Evolutionary conservation across 2,329 filamentous ascomycete genomes (phyloP).

Genomic region (Calonectria montana): DNA sequence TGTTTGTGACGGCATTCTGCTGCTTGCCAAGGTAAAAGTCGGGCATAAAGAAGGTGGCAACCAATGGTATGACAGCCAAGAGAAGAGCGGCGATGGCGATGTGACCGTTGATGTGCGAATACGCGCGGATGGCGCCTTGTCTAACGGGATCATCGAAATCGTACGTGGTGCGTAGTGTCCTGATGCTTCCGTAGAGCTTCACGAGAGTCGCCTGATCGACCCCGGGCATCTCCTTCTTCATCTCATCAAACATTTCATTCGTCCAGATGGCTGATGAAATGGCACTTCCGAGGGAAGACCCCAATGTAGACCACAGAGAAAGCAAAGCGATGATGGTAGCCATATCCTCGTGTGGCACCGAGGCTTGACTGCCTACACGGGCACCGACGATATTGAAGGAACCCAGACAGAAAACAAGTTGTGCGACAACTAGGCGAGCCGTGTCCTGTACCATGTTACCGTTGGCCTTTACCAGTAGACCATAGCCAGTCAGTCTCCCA

Average conservation of each 20-base stretch:
- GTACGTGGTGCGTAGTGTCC: background rate
- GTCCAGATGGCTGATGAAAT: background rate
- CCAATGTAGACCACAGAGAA: background rate
- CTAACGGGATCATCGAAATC: background rate
- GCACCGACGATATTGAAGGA: background rate
- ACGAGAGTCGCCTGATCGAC: background rate
- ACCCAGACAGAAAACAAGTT: background rate
- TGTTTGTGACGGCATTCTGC: constrained; percentile 50
- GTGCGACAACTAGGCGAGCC: background rate
- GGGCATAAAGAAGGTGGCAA: constrained; percentile 55
- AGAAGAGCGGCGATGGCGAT: background rate
- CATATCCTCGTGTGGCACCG: background rate
- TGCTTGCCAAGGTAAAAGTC: constrained; percentile 52
- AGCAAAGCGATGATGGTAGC: background rate
- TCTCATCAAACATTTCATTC: background rate
- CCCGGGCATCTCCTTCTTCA: background rate
- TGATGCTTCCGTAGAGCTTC: background rate
- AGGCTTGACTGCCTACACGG: background rate
- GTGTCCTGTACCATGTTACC: background rate
- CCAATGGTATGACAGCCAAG: constrained; percentile 32
- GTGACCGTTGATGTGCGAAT: background rate
- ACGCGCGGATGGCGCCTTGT: background rate
- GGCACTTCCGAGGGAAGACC: background rate
- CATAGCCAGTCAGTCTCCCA: background rate
- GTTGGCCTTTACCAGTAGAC: background rate